Evolutionary conservation across 2,329 filamentous ascomycete genomes (phyloP).

Genomic region (Sporothrix protearum): DNA sequence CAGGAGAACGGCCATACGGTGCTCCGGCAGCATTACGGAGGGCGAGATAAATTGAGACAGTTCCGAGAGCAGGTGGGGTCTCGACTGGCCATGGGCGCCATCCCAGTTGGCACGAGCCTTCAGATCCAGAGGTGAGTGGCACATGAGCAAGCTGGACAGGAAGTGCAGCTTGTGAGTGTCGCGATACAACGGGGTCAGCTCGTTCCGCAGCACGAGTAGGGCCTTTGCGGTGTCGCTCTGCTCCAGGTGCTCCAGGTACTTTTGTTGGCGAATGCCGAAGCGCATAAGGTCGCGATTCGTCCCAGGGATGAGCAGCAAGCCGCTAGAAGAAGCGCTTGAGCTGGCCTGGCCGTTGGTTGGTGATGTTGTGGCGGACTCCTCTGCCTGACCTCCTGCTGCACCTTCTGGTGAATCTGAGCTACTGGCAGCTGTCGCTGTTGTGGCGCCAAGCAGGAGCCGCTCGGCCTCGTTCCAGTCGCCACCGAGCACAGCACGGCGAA

Average conservation of each 20-base stretch:
- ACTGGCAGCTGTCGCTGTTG: conserved; percentile 29
- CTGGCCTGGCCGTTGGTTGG: conserved; percentile 24
- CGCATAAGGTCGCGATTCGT: conserved; percentile 76
- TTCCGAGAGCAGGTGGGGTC: conserved; percentile 70
- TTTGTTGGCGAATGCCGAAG: conserved; percentile 87
- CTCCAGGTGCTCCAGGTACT: conserved; percentile 88
- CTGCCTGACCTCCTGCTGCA: not conserved
- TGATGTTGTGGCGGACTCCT: not conserved
- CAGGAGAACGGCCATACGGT: conserved; percentile 76
- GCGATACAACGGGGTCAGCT: conserved; percentile 81
- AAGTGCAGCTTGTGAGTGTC: conserved; percentile 75
- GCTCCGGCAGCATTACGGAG: conserved; percentile 93
- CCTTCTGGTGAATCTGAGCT: too few relatives aligned
- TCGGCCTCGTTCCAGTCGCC: conserved; percentile 88
- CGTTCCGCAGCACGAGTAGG: conserved; percentile 76
- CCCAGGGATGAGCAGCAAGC: conserved; percentile 69
- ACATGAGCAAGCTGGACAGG: conserved; percentile 89
- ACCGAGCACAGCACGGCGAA: conserved; percentile 72
- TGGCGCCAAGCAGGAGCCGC: conserved; percentile 63
- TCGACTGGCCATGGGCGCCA: conserved; percentile 70
- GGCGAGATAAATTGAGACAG: conserved; percentile 91
- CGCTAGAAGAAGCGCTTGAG: conserved; percentile 42
- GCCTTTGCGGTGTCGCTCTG: conserved; percentile 68
- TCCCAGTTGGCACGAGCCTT: conserved; percentile 79
- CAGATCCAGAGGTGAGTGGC: conserved; percentile 70